phyloP scores from a whole-genome alignment of 1,284 basidiomycete genomes.

The Salmacisia buchloeana region DNA sequence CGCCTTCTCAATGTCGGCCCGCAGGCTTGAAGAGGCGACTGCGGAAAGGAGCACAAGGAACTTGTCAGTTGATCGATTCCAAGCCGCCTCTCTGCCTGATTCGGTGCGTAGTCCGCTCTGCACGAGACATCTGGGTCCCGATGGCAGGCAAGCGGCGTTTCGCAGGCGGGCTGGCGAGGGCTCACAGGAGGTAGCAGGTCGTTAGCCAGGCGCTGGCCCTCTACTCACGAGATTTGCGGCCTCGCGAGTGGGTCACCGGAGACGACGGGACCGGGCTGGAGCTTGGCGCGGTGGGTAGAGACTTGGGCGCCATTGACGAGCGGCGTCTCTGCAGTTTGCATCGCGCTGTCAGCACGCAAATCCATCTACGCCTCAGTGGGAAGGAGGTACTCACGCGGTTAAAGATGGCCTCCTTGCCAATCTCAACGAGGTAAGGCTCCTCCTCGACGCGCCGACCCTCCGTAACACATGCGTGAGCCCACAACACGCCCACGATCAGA shows the following conservation, averaged over 20 bases:
- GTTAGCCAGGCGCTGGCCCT: background rate
- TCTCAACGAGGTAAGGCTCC: conserved; percentile 35
- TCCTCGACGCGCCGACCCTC: conserved; percentile 31
- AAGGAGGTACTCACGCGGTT: conserved; percentile 22
- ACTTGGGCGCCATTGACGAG: conserved; percentile 27
- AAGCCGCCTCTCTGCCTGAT: conserved; percentile 8
- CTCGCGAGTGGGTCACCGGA: background rate
- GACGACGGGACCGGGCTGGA: conserved; percentile 1
- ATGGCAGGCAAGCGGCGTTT: conserved; percentile 34
- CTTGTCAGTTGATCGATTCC: background rate
- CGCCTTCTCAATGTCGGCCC: conserved; percentile 11
- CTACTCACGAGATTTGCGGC: conserved; percentile 31
- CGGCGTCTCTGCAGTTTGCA: conserved; percentile 19
- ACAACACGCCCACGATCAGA: conserved; percentile 36
- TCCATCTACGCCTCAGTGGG: background rate
- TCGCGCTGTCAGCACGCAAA: background rate
- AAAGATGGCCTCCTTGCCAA: conserved; percentile 41
- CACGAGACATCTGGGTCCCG: no score
- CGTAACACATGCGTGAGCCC: conserved; percentile 34
- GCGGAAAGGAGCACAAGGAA: background rate
- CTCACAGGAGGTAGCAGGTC: background rate
- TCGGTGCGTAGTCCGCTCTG: conserved; percentile 3
- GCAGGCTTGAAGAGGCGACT: conserved; percentile 2
- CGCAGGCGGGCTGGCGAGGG: conserved; percentile 47
- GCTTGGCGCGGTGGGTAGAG: conserved; percentile 19